phyloP scores from a whole-genome alignment of 176 grass and related monocot species.

The Neostapfia colusana region DNA sequence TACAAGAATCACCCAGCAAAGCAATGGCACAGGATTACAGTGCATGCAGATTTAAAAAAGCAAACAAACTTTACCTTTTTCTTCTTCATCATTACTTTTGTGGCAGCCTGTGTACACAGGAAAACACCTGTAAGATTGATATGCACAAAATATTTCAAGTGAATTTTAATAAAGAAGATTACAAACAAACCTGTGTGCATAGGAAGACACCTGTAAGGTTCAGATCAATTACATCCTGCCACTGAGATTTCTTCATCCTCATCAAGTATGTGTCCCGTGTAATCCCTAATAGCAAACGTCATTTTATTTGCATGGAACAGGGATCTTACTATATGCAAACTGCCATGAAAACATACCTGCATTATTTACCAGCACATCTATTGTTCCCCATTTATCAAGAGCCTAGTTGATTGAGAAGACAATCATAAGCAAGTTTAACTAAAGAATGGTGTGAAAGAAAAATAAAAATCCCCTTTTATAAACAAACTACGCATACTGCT shows the following conservation, averaged over 20 bases:
- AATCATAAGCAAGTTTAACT: conserved; percentile 28
- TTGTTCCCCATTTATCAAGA: conserved; percentile 87
- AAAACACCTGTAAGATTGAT: background rate
- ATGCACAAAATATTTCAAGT: background rate
- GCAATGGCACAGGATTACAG: background rate
- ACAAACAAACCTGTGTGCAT: conserved; percentile 73
- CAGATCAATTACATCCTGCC: conserved; percentile 97
- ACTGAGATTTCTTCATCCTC: conserved; percentile 99
- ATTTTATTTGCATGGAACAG: conserved; percentile 7
- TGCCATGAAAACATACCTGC: conserved; percentile 55
- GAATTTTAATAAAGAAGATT: background rate
- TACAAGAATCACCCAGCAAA: too few relatives aligned
- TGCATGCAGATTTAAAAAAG: background rate
- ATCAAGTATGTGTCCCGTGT: conserved; percentile 92
- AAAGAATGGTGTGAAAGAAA: conserved; percentile 1
- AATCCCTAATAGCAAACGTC: conserved; percentile 64
- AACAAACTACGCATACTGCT: conserved; percentile 61
- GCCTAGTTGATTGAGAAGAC: conserved; percentile 51
- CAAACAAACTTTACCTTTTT: background rate
- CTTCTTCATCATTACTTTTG: background rate
- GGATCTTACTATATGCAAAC: conserved; percentile 22
- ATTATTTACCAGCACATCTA: conserved; percentile 95
- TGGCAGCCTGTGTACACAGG: background rate
- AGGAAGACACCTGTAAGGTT: conserved; percentile 97
- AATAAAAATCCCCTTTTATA: conserved; percentile 20